Evolutionary conservation across 2,329 filamentous ascomycete species (phyloP).

Genomic region (Exophiala sp.): DNA sequence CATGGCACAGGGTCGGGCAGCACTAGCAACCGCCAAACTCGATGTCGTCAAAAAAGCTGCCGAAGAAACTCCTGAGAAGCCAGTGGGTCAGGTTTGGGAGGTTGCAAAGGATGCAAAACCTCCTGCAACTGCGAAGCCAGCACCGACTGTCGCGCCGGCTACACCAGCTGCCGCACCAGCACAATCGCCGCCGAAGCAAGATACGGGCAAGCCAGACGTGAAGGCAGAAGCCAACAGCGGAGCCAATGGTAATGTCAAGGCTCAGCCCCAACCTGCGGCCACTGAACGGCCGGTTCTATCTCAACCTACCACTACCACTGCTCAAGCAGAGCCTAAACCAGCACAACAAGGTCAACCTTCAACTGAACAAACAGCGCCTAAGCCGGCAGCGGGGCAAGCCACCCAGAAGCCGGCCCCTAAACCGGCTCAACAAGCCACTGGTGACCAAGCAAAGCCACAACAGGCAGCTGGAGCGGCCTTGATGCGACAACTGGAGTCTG

Average conservation of each 20-base stretch:
- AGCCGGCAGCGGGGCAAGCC: conserved; percentile 13
- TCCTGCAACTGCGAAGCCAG: conserved; percentile 31
- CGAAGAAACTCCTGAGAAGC: conserved; percentile 73
- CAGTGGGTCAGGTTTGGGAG: conserved; percentile 82
- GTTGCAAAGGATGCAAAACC: conserved; percentile 64
- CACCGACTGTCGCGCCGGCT: conserved; percentile 14
- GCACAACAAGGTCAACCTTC: conserved; percentile 5
- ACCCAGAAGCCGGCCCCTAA: neutral
- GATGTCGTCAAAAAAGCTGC: conserved; percentile 74
- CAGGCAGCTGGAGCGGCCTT: conserved; percentile 18
- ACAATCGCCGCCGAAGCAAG: conserved; percentile 12
- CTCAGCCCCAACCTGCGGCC: conserved; percentile 12
- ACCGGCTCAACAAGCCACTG: conserved; percentile 3
- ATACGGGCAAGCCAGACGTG: conserved; percentile 5
- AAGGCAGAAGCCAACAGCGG: conserved; percentile 9
- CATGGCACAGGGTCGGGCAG: conserved; percentile 66
- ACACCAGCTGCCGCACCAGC: conserved; percentile 13
- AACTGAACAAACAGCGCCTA: conserved; percentile 3
- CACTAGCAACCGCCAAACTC: conserved; percentile 63
- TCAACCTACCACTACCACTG: conserved; percentile 17
- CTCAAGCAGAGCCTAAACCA: conserved; percentile 12
- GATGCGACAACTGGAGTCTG: conserved; percentile 22
- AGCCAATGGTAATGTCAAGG: conserved; percentile 19
- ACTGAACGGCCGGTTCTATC: conserved; percentile 18
- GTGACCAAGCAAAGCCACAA: conserved; percentile 12